Conservation (phyloP, 345 rosid species). For the Noccaea caerulescens region DNA sequence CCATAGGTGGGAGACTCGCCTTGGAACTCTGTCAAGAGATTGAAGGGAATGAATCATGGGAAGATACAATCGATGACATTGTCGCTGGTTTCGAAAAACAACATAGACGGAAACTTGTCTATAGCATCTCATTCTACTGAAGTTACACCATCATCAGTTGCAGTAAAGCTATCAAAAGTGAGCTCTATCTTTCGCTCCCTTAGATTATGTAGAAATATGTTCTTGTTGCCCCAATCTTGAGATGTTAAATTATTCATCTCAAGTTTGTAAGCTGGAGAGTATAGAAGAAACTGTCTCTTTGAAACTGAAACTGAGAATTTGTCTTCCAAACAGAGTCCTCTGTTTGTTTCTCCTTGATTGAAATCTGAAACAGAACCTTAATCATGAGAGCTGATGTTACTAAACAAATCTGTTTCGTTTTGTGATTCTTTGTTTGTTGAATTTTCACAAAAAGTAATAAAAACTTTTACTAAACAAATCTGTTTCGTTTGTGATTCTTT, state of each 20-base stretch:
- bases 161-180: background rate
- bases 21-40: conserved; percentile 92
- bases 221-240: background rate
- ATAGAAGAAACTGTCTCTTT: conserved; percentile 9
- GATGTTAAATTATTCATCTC: too few species aligned
- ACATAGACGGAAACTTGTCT: conserved; percentile 74
- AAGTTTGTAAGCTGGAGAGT: background rate
- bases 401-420: background rate
- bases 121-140: conserved; percentile 82
- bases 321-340: conserved; percentile 10
- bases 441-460: background rate
- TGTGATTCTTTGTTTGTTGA: conserved; percentile 5
- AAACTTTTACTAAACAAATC: background rate
- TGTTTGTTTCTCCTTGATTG: conserved; percentile 12
- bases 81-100: conserved; percentile 72
- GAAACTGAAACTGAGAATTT: background rate
- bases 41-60: conserved; percentile 84
- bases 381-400: conserved; percentile 1
- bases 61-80: conserved; percentile 79
- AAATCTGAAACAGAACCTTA: conserved; percentile 5
- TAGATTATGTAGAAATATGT: conserved; percentile 12
- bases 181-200: background rate
- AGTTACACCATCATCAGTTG: conserved; percentile 11
- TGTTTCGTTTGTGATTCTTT: conserved; percentile 1
- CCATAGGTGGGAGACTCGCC: conserved; percentile 80